A percentile compares a stretch with the other conserved stretches of the same genome.
phyloP scores from a whole-genome alignment of 441 rosid species.

The Adansonia madagascariensis region DNA sequence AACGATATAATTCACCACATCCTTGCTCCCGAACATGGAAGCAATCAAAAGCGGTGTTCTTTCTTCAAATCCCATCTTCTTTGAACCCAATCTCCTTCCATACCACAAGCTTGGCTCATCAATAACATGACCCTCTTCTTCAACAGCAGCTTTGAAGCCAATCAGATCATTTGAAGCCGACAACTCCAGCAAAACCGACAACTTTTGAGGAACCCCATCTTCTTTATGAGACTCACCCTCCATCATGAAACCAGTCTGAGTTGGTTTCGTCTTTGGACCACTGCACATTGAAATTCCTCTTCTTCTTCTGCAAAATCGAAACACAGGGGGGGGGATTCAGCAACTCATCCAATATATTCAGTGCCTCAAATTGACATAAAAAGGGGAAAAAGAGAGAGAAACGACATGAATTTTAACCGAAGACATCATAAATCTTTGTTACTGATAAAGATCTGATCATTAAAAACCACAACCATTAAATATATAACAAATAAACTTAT shows the following conservation, averaged over 20 bases:
- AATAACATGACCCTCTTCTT: constrained; percentile 58
- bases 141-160: constrained; percentile 60
- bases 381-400: neutral
- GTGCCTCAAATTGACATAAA: constrained; percentile 15
- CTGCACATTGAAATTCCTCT: constrained; percentile 51
- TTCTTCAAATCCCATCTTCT: constrained; percentile 60
- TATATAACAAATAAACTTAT: constrained; percentile 8
- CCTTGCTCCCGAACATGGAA: constrained; percentile 66
- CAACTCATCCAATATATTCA: constrained; percentile 19
- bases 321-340: constrained; percentile 4
- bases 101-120: constrained; percentile 66
- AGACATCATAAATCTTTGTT: constrained; percentile 16
- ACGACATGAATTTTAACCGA: neutral
- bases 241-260: constrained; percentile 41
- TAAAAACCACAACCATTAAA: constrained; percentile 24
- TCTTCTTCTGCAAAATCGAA: constrained; percentile 42
- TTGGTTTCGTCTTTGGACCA: constrained; percentile 44
- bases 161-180: constrained; percentile 71
- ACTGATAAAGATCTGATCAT: constrained; percentile 35
- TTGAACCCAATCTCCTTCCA: constrained; percentile 54
- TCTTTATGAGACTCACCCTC: constrained; percentile 44
- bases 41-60: constrained; percentile 72
- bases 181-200: constrained; percentile 61
- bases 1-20: constrained; percentile 51
- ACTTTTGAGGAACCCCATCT: constrained; percentile 40